These are phyloP conservation scores for Sutorius australiensis DNA, from an alignment of 768 basidiomycete species.

Conservation along the genomic window DNA sequence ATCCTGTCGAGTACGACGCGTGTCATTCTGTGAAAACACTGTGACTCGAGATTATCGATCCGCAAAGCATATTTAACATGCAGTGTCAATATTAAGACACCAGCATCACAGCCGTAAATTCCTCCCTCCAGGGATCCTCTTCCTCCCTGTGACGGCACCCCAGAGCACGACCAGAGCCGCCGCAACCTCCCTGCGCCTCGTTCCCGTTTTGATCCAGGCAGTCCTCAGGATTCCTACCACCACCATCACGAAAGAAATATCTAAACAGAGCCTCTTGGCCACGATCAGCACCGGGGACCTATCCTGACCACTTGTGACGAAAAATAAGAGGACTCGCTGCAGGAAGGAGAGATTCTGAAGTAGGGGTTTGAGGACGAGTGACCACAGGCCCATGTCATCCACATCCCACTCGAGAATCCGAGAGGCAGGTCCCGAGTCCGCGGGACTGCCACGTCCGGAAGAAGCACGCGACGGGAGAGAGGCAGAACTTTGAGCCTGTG, in stretches of 20 bases:
- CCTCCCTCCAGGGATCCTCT: constrained; percentile 46
- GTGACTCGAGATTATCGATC: background rate
- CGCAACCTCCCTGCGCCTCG: constrained; percentile 64
- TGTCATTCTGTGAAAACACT: background rate
- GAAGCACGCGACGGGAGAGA: constrained; percentile 38
- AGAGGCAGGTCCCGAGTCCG: constrained; percentile 24
- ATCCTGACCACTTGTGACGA: constrained; percentile 50
- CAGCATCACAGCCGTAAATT: constrained; percentile 6
- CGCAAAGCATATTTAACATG: background rate
- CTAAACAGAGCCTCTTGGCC: constrained; percentile 70
- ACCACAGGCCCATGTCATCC: constrained; percentile 85
- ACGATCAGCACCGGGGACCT: constrained; percentile 66
- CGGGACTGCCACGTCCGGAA: constrained; percentile 44
- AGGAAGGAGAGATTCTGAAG: constrained; percentile 47
- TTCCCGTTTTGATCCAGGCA: constrained; percentile 66
- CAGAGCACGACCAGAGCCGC: constrained; percentile 64
- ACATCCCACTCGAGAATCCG: constrained; percentile 55
- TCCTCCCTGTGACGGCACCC: constrained; percentile 64
- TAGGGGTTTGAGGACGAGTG: constrained; percentile 63
- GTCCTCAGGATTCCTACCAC: constrained; percentile 55
- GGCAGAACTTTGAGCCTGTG: constrained; percentile 36
- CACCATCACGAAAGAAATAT: constrained; percentile 69
- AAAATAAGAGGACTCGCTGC: constrained; percentile 51
- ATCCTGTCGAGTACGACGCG: background rate
- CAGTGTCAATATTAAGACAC: constrained; percentile 12